phyloP scores from a whole-genome alignment of 2,329 filamentous ascomycete genomes.

The Coleophoma cylindrospora region DNA sequence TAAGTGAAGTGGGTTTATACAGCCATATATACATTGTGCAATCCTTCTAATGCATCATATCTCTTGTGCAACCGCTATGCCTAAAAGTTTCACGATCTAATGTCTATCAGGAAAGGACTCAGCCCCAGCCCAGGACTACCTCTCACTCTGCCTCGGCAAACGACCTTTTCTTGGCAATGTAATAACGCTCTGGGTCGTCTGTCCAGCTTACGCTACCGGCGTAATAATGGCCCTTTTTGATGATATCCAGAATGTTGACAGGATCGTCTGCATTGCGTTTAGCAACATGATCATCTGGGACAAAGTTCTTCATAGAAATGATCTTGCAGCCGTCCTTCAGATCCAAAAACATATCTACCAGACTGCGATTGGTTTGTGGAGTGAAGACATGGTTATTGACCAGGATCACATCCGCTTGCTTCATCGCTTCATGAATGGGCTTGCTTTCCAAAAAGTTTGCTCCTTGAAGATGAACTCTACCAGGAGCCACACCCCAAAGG shows the following conservation, averaged over 20 bases:
- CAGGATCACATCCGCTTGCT: constrained; percentile 87
- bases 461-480: constrained; percentile 71
- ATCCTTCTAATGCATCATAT: neutral
- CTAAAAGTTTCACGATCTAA: neutral
- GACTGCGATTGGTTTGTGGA: constrained; percentile 74
- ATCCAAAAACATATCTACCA: constrained; percentile 88
- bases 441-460: constrained; percentile 79
- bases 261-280: constrained; percentile 72
- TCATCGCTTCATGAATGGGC: constrained; percentile 66
- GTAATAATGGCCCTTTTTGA: constrained; percentile 64
- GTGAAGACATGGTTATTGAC: constrained; percentile 99
- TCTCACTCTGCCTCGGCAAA: neutral
- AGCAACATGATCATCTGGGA: constrained; percentile 71
- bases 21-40: neutral
- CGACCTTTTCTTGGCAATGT: constrained; percentile 66
- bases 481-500: constrained; percentile 82
- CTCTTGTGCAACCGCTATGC: neutral
- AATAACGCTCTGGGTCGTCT: constrained; percentile 77
- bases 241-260: constrained; percentile 75
- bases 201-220: constrained; percentile 83
- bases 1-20: no score
- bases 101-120: neutral
- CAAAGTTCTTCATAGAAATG: constrained; percentile 88
- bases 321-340: constrained; percentile 87
- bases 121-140: no score